These are phyloP conservation scores for Xylaria palmicola DNA, from an alignment of 495 filamentous ascomycete species.

Conservation along the genomic window DNA sequence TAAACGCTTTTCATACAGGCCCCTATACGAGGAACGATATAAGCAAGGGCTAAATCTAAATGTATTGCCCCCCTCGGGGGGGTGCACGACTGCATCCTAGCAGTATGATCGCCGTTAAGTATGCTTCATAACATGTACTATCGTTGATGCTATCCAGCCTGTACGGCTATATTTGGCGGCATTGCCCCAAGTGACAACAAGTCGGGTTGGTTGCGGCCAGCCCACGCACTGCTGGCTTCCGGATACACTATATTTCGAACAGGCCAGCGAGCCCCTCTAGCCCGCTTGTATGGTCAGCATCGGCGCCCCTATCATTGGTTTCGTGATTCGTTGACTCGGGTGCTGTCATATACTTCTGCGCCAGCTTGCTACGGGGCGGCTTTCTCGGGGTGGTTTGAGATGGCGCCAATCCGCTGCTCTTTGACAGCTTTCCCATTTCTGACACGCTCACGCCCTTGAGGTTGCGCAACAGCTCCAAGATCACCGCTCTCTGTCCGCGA, in stretches of 20 bases:
- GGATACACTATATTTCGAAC: constrained; percentile 33
- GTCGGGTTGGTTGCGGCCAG: too few relatives aligned
- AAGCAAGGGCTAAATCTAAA: too few relatives aligned
- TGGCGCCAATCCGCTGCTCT: constrained; percentile 32
- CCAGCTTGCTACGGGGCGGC: constrained; percentile 52
- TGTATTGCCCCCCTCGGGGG: too few relatives aligned
- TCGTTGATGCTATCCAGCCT: too few relatives aligned
- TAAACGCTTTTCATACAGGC: too few relatives aligned
- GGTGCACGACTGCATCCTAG: too few relatives aligned
- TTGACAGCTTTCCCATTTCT: constrained; percentile 80
- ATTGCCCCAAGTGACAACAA: too few relatives aligned
- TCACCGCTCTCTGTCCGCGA: constrained; percentile 74
- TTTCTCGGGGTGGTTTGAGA: constrained; percentile 23
- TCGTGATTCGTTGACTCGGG: constrained; percentile 14
- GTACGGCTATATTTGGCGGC: too few relatives aligned
- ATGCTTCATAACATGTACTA: too few relatives aligned
- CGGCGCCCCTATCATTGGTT: not conserved
- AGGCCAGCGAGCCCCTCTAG: constrained; percentile 32
- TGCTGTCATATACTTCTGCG: constrained; percentile 55
- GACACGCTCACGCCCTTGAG: constrained; percentile 86
- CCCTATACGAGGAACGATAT: too few relatives aligned
- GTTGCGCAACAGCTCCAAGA: constrained; percentile 83
- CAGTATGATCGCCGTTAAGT: too few relatives aligned
- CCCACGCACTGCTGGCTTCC: too few relatives aligned
- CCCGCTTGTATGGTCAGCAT: constrained; percentile 20